phyloP scores from a whole-genome alignment of 1,139 yeast genomes.

The Groenewaldozyma auringiensis region DNA sequence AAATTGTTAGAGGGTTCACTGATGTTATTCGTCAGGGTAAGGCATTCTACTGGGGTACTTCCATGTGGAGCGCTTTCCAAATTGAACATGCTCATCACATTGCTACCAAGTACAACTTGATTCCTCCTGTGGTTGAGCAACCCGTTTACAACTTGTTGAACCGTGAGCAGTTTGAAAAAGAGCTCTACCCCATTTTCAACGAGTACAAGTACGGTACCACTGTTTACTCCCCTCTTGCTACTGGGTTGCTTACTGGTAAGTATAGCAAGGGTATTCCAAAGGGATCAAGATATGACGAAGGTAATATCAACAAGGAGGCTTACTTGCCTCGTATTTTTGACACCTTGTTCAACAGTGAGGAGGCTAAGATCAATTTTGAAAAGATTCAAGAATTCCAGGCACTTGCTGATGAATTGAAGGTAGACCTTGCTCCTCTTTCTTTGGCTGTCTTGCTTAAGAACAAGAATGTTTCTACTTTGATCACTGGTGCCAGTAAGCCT shows the following conservation, averaged over 20 bases:
- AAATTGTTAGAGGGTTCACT: conserved; percentile 46
- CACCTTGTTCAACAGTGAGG: conserved; percentile 16
- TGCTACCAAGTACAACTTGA: conserved; percentile 28
- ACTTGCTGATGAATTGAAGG: conserved; percentile 26
- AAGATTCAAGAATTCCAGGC: conserved; percentile 21
- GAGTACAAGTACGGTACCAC: conserved; percentile 31
- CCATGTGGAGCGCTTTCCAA: conserved; percentile 32
- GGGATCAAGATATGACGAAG: conserved; percentile 24
- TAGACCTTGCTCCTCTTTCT: conserved; percentile 26
- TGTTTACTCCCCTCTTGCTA: conserved; percentile 30
- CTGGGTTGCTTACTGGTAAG: conserved; percentile 31
- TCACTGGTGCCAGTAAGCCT: conserved; percentile 30
- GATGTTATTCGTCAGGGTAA: conserved; percentile 30
- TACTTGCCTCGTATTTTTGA: conserved; percentile 13
- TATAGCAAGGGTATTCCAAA: conserved; percentile 25
- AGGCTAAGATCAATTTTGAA: conserved; percentile 23
- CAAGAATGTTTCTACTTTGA: conserved; percentile 29
- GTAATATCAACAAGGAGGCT: conserved; percentile 14
- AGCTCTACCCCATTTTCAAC: conserved; percentile 27
- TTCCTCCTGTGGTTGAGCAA: conserved; percentile 32
- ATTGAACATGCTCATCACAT: conserved; percentile 32
- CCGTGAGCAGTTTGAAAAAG: conserved; percentile 29
- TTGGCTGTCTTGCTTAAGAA: conserved; percentile 30
- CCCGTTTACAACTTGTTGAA: conserved; percentile 27
- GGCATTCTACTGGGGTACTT: conserved; percentile 34